Base-by-base conservation (phyloP, 1,284 basidiomycete species). In the Fomitopsis schrenkii region DNA sequence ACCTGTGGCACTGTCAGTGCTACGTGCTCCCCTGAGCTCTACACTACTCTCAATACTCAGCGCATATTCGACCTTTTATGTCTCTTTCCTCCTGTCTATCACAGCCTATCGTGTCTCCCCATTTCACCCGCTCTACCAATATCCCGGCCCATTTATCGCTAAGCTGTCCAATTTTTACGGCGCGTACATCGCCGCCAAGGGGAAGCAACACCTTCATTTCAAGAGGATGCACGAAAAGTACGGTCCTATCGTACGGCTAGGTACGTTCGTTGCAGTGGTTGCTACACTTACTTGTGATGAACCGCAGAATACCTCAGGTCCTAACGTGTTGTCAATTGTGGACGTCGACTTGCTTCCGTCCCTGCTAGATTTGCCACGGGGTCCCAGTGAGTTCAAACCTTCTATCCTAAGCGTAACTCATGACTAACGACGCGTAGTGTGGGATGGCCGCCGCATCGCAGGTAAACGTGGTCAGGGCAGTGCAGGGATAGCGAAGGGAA, bases 161-260 rank as follows among this genome's bases (percentile, higher is more conserved):
- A 71, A 66, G 48, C 14, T 74, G 0, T 65, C 72, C 1, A 69
- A 68, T 40, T 61, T 70, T 15, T 68, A 62, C 59, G 57, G 68
- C 55, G 62, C 67, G 5, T 63, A 50, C 19, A 59, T 67, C 7
- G 52, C 62, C 10, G 55, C 15, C 7, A 48, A 41, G 0, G 73
- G 74, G 4, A 64, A 64, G 12, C 69, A 68, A 55, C 68, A 74
- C 59, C 46, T 60, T 10, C 71, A 69, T 58, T 60, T 67, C 53
- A 58, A 68, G 44, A 17, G 56, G 4, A 62, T 73, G 9, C 74
- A 75, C 41, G 59, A 68, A 5, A 61, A 54, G n/a, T 74, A 74
- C 56, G 72, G 73, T 0, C 70, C 73, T 35, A 60, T 71, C n/a
- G 71, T 75, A 7, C 57, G 74, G 17, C 67, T 69, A 5, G 72